phyloP scores from a whole-genome alignment of 2,329 filamentous ascomycete species.

The Aureobasidium mangrovei region DNA sequence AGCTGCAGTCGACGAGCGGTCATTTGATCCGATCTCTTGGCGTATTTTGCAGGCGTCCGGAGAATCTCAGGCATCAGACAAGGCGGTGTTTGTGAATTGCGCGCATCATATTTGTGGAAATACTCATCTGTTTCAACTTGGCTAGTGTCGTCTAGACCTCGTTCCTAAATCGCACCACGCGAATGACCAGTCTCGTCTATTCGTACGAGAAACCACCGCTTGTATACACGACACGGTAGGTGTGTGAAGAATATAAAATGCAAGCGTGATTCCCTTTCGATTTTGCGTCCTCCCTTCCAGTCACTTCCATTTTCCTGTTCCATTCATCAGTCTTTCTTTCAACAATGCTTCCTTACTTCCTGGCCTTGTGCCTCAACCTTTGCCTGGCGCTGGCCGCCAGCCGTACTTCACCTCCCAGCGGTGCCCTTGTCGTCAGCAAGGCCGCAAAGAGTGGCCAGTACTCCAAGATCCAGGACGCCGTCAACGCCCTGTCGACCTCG shows the following conservation, averaged over 20 bases:
- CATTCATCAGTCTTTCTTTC: not conserved
- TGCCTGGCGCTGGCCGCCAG: slow-evolving; percentile 22
- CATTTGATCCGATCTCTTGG: too few species aligned
- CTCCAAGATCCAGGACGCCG: slow-evolving; percentile 46
- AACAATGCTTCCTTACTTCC: slow-evolving; percentile 8
- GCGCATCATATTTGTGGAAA: slow-evolving; percentile 2
- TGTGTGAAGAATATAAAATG: not conserved
- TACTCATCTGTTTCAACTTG: not conserved
- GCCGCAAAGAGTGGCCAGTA: slow-evolving; percentile 28
- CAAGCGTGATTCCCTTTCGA: not conserved
- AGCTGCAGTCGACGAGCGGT: too few species aligned
- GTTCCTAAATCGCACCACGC: not conserved
- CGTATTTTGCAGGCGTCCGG: too few species aligned
- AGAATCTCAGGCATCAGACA: not conserved
- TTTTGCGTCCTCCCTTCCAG: not conserved
- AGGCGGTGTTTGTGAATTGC: not conserved
- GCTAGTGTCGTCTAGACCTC: not conserved
- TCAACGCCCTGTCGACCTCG: slow-evolving; percentile 48
- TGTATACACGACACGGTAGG: too few species aligned
- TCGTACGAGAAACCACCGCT: not conserved
- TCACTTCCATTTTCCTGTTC: not conserved
- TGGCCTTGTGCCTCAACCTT: slow-evolving; percentile 15
- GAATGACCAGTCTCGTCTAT: fast-evolving
- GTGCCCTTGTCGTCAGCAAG: slow-evolving; percentile 42
- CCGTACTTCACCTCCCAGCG: slow-evolving; percentile 40